Evolutionary conservation across 129 eudicot species (phyloP), one percentile per base, ranked within the genome.

Genomic region (Artemisia tridentata): DNA sequence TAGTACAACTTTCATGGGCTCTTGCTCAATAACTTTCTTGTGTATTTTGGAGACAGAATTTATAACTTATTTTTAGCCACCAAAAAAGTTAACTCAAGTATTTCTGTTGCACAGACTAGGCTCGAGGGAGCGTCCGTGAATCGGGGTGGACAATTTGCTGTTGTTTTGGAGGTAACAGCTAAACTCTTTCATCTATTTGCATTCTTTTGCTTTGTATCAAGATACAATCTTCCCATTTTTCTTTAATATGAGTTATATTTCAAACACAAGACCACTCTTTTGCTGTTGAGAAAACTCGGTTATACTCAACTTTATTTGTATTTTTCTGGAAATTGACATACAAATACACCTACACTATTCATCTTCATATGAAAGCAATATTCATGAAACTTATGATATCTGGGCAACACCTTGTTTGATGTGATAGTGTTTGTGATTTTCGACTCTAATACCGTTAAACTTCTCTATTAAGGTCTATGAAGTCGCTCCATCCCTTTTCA

Each of bases 401-500:
- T 51, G 8, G 12, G 47, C 46, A 51, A 16, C 59, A 25, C 72
- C 29, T 63, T 41, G 27, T 63, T 31, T 58, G 31, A 74, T 65
- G 65, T 38, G 27, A 52, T 25, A 11, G 19, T 34, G 49, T 25
- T 3, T 58, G 34, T 58, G 65, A 19, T 75, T 27, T 16, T 57
- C 18, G 74, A 75, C 18, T 43, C 45, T 54, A 38, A 74, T 48
- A 38, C 52, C 8, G 46, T 17, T 19, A 7, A 50, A 71, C 45
- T 27, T 63, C 47, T 69, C 51, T 55, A 46, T 61, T 2, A 23
- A 95, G 99, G 91, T 95, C 19, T 95, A 72, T 81, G 97, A 95
- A 81, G 97, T 91, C 21, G 97, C 96, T 16, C 88, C 96, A 31
- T 85, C 96, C 34, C 93, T 95, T 72, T 95, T 80, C 77, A 95